Evolutionary conservation across 768 basidiomycete genomes (phyloP), one percentile per base, ranked within the genome.

Genomic region (Termitomyces sp.): DNA sequence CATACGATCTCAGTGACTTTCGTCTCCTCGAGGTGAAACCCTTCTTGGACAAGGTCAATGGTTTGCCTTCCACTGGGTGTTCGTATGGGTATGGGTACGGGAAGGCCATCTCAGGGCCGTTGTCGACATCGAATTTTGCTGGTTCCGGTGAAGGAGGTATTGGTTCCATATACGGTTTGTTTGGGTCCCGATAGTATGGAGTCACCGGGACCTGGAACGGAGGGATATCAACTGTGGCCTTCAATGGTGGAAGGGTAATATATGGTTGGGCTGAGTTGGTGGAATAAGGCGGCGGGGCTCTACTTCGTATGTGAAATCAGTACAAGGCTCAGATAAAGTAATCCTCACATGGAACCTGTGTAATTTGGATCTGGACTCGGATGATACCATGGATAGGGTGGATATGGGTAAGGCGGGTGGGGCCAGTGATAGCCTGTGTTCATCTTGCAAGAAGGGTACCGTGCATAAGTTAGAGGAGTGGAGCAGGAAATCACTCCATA

Each of bases 141-240:
- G 41, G 17, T 43, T 44, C 46, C 16, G 47, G 47, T 37, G 57
- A 54, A 48, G 52, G 41, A 27, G 58, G 58, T 46, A 56, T 51
- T n/a, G 44, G 37, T 43, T 53, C 55, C 16, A 7, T 40, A 49
- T n/a, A 52, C 25, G 50, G 59, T 12, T 19, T 21, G 34, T 21
- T 27, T 2, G 49, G 49, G 48, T 45, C 42, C 23, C 28, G 52
- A 10, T 39, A 27, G 45, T 40, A 47, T 40, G 35, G 23, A 35
- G 37, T 12, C 27, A 41, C 12, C 34, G 48, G 35, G 16, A 28
- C 40, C 21, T 39, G 45, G 12, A 35, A 25, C 23, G 37, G 28
- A 30, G 57, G 19, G 42, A 41, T n/a, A 19, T 46, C 27, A 16
- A 54, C 23, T 19, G 44, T 37, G 23, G 57, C 44, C 27, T 35